Evolutionary conservation across 129 eudicot species (phyloP).

Genomic region (Flaveria ramosissima): DNA sequence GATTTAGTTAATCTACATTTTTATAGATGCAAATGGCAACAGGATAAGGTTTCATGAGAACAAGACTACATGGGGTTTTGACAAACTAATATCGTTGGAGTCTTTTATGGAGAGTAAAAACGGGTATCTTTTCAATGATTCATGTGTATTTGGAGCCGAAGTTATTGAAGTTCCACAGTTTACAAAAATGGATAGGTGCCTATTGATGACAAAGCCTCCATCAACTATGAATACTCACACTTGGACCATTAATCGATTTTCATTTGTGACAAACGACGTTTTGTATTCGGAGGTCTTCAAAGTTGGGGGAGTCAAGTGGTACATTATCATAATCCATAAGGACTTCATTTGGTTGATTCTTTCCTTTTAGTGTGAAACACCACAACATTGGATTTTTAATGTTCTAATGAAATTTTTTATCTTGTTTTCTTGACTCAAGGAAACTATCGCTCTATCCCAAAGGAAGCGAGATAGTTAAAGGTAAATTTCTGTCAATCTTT

Average conservation of each 20-base stretch:
- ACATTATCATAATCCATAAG: not conserved
- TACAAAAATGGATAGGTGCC: constrained; percentile 13
- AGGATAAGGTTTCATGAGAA: constrained; percentile 16
- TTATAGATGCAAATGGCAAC: constrained; percentile 18
- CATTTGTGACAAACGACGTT: not conserved
- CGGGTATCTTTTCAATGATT: constrained; percentile 30
- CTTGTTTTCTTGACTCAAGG: constrained; percentile 8
- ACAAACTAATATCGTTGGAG: constrained; percentile 16
- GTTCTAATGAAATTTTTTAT: not conserved
- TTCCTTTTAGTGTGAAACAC: not conserved
- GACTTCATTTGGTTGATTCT: no score
- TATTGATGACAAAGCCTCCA: constrained; percentile 24
- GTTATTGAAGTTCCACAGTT: constrained; percentile 12
- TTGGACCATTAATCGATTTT: constrained; percentile 28
- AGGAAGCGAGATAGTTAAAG: not conserved
- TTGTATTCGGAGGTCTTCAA: constrained; percentile 25
- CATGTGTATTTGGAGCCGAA: constrained; percentile 45
- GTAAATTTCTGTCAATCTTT: not conserved
- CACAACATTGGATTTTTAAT: not conserved
- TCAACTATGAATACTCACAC: constrained; percentile 16
- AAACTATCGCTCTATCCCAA: constrained; percentile 10
- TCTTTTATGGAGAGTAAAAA: constrained; percentile 13
- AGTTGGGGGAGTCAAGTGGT: constrained; percentile 36
- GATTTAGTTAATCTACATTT: not conserved
- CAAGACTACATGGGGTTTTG: constrained; percentile 32